Evolutionary conservation across 805 yeast genomes (phyloP), one percentile per base, ranked within the genome.

Genomic region (Pichia rugopelliculosa): DNA sequence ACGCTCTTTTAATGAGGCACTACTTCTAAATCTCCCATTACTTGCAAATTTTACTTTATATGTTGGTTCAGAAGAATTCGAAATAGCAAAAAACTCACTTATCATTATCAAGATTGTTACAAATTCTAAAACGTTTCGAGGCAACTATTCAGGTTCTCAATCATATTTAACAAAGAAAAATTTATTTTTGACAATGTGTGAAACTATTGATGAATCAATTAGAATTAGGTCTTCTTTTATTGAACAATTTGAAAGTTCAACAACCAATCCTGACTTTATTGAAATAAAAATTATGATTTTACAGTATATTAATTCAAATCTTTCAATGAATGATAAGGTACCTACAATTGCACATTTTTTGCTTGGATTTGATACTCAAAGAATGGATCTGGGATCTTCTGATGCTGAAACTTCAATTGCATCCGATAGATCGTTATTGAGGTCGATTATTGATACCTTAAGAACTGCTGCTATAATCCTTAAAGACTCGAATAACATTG

Each of bases 11-110:
- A 80, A 73, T 57, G 95, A 87, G 57, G 82, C 90, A 0, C 67
- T 90, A 9, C 65, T 86, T 22, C 79, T 81, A 61, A 77, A 85
- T 51, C 65, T 89, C n/a, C 77, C 88, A 0, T 67, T 85, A 10
- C 73, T 90, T 21, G 86, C 87, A 0, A 85, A 85, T 53, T 61
- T 89, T 40, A 84, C 93, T 0, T 65, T 89, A 17, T 87, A 87
- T 57, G 79, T 84, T 44, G 88, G 95, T 1, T 68, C 80, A 1
- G 60, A 72, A 5, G 71, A 79, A 48, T 51, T 66, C 10, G 56
- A 65, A 1, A 66, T 89, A 27, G 82, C 93, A 0, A 62, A 67
- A 1, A 59, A 65, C 3, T 69, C 91, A 0, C 60, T 89, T 17
- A 59, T 67, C 12, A 69, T 88, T 13, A 68, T 91, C 42, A 59